phyloP scores from a whole-genome alignment of 257 asterid genomes.

The Galeopsis tetrahit region DNA sequence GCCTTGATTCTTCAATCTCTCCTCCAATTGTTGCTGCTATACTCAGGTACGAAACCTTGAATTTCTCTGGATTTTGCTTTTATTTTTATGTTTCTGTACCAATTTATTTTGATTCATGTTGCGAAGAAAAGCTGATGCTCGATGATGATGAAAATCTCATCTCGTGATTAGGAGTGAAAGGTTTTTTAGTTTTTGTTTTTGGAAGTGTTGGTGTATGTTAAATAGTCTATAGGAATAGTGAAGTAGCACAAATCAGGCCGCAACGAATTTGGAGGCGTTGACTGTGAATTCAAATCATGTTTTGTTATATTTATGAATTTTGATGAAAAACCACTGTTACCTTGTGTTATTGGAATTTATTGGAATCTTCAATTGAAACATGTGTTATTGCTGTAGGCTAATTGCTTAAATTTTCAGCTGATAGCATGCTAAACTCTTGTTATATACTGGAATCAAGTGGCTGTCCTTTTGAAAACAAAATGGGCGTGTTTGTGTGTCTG shows the following conservation, averaged over 20 bases:
- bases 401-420: neutral
- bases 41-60: slow-evolving; percentile 22
- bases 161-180: neutral
- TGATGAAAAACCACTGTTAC: neutral
- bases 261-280: slow-evolving; percentile 28
- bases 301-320: neutral
- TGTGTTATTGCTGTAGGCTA: neutral
- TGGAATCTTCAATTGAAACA: neutral
- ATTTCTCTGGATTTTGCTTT: slow-evolving; percentile 9
- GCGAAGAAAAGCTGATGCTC: neutral
- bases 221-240: neutral
- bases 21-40: neutral
- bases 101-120: slow-evolving; percentile 5
- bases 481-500: neutral
- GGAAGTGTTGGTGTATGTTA: slow-evolving; percentile 15
- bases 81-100: neutral
- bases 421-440: neutral
- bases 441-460: neutral
- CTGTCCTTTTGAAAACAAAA: neutral
- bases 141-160: slow-evolving; percentile 3
- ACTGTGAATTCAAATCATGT: slow-evolving; percentile 6
- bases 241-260: slow-evolving; percentile 7
- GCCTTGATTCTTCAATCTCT: slow-evolving; percentile 28
- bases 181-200: neutral
- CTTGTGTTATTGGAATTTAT: neutral